These are phyloP conservation scores for Nannizzia gypsea DNA, from an alignment of 2,329 filamentous ascomycete species.

Conservation along the genomic window DNA sequence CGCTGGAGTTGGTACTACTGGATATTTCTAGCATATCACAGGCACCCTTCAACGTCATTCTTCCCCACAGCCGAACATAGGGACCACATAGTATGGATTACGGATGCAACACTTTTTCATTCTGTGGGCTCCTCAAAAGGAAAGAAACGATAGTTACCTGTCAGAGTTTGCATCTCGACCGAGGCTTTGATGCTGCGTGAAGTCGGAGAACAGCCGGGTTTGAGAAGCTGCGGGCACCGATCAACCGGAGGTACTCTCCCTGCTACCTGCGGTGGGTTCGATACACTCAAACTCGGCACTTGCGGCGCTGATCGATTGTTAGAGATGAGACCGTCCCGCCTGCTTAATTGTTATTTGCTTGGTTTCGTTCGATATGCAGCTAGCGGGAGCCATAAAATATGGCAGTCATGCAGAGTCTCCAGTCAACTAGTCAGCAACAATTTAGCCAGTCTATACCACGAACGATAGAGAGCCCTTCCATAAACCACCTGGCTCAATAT, in stretches of 20 bases:
- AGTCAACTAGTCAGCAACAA: not conserved
- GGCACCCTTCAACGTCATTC: not conserved
- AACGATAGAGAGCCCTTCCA: not conserved
- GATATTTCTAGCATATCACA: not conserved
- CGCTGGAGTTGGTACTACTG: not conserved
- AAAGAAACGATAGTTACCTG: not conserved
- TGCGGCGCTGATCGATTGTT: not conserved
- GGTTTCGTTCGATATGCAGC: not conserved
- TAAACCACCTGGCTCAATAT: not conserved
- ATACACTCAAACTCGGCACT: not conserved
- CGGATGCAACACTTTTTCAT: not conserved
- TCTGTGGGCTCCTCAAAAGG: not conserved
- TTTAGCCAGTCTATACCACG: not conserved
- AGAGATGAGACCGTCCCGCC: not conserved
- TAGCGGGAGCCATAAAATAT: not conserved
- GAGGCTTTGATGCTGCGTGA: not conserved
- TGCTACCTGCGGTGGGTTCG: not conserved
- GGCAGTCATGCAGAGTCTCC: not conserved
- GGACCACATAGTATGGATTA: not conserved
- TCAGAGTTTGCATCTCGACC: not conserved
- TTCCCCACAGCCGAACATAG: not conserved
- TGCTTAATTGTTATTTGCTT: not conserved
- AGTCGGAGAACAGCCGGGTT: not conserved
- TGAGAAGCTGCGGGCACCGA: not conserved
- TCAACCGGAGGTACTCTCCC: not conserved